A percentile compares a stretch with the other conserved stretches of the same genome.
Evolutionary conservation across 2,329 filamentous ascomycete genomes (phyloP).

Genomic region (Trematosphaeria pertusa): DNA sequence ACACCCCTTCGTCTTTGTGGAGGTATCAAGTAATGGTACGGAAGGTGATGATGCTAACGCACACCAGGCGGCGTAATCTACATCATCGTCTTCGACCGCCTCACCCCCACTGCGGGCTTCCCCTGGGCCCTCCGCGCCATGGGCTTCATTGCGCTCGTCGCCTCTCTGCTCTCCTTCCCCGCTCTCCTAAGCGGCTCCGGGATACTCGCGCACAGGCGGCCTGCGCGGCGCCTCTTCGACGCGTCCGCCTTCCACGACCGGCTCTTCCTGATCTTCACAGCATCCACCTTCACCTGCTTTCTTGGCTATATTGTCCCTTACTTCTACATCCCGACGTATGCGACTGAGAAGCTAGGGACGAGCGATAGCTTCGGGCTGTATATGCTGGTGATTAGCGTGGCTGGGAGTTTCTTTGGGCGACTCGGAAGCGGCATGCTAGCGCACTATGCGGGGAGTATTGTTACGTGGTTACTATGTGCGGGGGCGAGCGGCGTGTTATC

Average conservation of each 20-base stretch:
- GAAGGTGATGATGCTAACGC: conserved; percentile 13
- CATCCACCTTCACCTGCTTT: conserved; percentile 43
- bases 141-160: conserved; percentile 41
- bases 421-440: conserved; percentile 37
- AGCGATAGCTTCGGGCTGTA: conserved; percentile 39
- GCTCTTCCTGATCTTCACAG: conserved; percentile 45
- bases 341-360: conserved; percentile 37
- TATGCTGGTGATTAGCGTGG: conserved; percentile 41
- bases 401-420: conserved; percentile 45
- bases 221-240: conserved; percentile 43
- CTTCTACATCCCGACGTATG: conserved; percentile 48
- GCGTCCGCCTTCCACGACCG: conserved; percentile 39
- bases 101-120: conserved; percentile 37
- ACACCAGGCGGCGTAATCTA: conserved; percentile 42
- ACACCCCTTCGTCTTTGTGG: neutral
- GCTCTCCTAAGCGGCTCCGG: conserved; percentile 44
- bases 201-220: conserved; percentile 28
- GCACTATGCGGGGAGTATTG: conserved; percentile 41
- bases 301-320: conserved; percentile 48
- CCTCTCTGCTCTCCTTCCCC: conserved; percentile 42
- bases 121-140: conserved; percentile 46
- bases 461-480: conserved; percentile 43
- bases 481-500: conserved; percentile 35
- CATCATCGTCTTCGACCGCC: conserved; percentile 45
- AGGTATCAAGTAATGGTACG: neutral